Evolutionary conservation across 2,329 filamentous ascomycete species (phyloP), one percentile per base, ranked within the genome.

Genomic region (Furcasterigmium sp.): DNA sequence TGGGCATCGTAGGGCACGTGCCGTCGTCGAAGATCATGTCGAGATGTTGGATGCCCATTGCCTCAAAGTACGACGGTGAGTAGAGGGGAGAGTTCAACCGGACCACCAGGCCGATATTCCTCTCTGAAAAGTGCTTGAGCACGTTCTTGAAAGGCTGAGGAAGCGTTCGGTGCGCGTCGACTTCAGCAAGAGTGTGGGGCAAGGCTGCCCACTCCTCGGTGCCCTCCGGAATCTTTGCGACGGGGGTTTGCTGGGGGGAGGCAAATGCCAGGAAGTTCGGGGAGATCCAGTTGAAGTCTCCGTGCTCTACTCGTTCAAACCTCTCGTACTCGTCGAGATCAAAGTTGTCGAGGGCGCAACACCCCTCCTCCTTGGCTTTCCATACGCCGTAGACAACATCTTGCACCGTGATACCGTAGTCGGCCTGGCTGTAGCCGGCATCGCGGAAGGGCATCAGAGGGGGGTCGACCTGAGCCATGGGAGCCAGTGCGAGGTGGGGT

Each of bases 11-110:
- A 18, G 93, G 93, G 63, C 93, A 98, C 4, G 93, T 98, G 51
- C 93, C 93, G 56, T 98, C 93, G 58, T 97, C 93, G 59, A 98
- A 98, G 58, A 98, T 97, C 93, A 98, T 98, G 68, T 98, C 93
- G 32, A 97, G 75, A 61, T 98, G 93, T 56, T 90, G 84, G 58
- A 98, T 97, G 23, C 91, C 91, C 41, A 98, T 75, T 4, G 91
- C 88, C 51, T 91, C 93, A 64, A 98, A 98, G 70, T 91, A 96
- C n/a, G 90, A 91, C 1, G 93, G 87, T 1, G 88, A 95, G 73
- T 98, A 98, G 8, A 98, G 79, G 53, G 91, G 87, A 0, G 91
- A 97, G 72, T 98, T 98, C 51, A 98, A 74, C 34, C 93, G 85
- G 34, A 98, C 93, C 3, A 98, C 91, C 3, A 98, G 76, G 25